These are phyloP conservation scores for Mycena galericulata DNA, from an alignment of 768 basidiomycete genomes.

Conservation along the genomic window DNA sequence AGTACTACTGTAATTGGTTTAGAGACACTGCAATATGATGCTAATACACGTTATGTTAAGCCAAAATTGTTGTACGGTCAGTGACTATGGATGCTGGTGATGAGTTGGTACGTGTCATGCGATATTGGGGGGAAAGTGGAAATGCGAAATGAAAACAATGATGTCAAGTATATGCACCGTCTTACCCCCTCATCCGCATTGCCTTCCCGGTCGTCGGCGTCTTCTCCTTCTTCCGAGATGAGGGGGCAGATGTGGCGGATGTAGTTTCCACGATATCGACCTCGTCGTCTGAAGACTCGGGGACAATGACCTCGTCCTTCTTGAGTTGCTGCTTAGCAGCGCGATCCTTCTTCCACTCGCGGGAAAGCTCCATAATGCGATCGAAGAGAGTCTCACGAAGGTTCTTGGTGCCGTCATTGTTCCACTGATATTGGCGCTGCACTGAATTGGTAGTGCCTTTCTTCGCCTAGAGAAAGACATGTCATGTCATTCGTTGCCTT, in stretches of 20 bases:
- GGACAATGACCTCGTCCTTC: constrained; percentile 38
- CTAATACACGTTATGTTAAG: neutral
- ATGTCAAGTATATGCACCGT: neutral
- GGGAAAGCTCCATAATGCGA: constrained; percentile 62
- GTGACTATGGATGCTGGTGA: constrained; percentile 9
- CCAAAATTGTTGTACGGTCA: neutral
- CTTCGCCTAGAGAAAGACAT: constrained; percentile 11
- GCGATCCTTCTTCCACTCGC: constrained; percentile 63
- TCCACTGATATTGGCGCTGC: constrained; percentile 64
- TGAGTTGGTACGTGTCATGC: constrained; percentile 2
- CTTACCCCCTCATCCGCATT: constrained; percentile 10
- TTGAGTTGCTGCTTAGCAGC: constrained; percentile 52
- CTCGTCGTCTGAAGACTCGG: constrained; percentile 55
- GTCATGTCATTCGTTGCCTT: neutral
- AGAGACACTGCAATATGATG: neutral
- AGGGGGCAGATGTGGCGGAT: constrained; percentile 7
- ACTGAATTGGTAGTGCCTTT: constrained; percentile 36
- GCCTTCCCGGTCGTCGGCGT: constrained; percentile 9
- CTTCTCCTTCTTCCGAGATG: constrained; percentile 9
- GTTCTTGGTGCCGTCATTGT: constrained; percentile 56
- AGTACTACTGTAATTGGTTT: no score
- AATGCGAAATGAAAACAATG: constrained; percentile 1
- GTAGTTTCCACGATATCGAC: constrained; percentile 55
- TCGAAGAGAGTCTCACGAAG: constrained; percentile 60
- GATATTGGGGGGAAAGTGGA: neutral